phyloP scores from a whole-genome alignment of 2,329 filamentous ascomycete genomes.

The Ploettnerulaceae sp. region DNA sequence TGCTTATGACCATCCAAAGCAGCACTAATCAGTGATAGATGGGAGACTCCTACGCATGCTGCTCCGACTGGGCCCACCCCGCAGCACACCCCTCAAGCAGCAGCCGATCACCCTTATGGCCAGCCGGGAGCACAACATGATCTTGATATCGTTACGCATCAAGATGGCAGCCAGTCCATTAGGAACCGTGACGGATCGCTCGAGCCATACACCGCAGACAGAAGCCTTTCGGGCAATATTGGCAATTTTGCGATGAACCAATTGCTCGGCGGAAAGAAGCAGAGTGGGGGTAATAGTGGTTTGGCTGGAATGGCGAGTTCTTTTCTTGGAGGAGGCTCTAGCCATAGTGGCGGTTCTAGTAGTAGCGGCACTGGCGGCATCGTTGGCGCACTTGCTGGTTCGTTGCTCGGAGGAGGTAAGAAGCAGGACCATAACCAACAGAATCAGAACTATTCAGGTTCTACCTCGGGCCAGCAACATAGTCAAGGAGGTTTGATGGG shows the following conservation, averaged over 20 bases:
- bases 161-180: constrained; percentile 57
- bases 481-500: constrained; percentile 30
- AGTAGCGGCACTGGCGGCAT: constrained; percentile 33
- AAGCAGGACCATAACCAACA: constrained; percentile 33
- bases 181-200: constrained; percentile 56
- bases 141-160: constrained; percentile 50
- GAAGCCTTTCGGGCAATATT: constrained; percentile 44
- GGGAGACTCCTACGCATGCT: constrained; percentile 47
- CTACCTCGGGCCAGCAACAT: constrained; percentile 30
- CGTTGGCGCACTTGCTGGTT: constrained; percentile 43
- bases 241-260: constrained; percentile 39
- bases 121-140: constrained; percentile 33
- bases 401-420: constrained; percentile 48
- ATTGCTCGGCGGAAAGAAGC: constrained; percentile 34
- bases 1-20: no score
- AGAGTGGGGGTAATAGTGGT: constrained; percentile 24
- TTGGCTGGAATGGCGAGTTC: constrained; percentile 36
- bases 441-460: constrained; percentile 38
- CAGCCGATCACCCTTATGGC: constrained; percentile 55
- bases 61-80: constrained; percentile 58
- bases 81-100: constrained; percentile 41
- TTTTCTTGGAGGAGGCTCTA: constrained; percentile 29
- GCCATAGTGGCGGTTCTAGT: constrained; percentile 16
- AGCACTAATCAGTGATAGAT: constrained; percentile 1
- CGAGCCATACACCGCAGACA: constrained; percentile 51